Base-by-base conservation (phyloP, 148 eudicot genomes). In the Cornus kousa region DNA sequence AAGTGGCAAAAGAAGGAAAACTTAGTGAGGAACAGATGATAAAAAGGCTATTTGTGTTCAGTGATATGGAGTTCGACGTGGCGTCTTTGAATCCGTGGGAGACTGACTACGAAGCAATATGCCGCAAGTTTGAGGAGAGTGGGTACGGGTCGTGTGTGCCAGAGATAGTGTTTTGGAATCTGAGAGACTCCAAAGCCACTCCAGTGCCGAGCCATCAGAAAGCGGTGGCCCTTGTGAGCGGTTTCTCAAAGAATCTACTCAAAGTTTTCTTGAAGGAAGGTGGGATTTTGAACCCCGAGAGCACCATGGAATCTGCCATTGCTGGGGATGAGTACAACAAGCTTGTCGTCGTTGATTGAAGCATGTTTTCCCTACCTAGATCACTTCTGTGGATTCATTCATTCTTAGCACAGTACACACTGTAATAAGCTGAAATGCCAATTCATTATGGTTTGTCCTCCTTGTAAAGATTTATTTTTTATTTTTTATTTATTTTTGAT, bases 171-270 rank as follows among this genome's bases (percentile, higher is more conserved):
- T 89, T 89, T 55, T 87, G 90, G 88, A 89, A 89, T 66, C 59
- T 85, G 71, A 80, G 88, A 28, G 81, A 86, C 80, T 89, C 89
- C 12, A 17, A 2, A 22, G 83, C 88, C 0, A 87, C 90, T 10
- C 92, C 88, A 2, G 89, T 86, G 23, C 79, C 79, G 2, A 79
- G 81, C 12, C 69, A 74, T 62, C 82, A 87, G 79, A 70, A 69
- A 24, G 89, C 87, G 67, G 89, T 84, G 53, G 86, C 87, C 3
- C 81, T 89, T 64, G 89, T 87, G 33, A 87, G 87, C 53, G 90
- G 90, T 53, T 87, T 86, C 59, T 86, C 88, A 0, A 87, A 90
- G 85, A 90, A 90, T 74, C 62, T 86, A 79, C 69, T 90, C 20
- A 86, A 75, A 20, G 0, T 84, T 66, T 87, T 90, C 46, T 40